Percentiles rank a stretch among this genome's conserved stretches.
Conservation (phyloP, 495 filamentous ascomycete species). For the Aspergillus hancockii region DNA sequence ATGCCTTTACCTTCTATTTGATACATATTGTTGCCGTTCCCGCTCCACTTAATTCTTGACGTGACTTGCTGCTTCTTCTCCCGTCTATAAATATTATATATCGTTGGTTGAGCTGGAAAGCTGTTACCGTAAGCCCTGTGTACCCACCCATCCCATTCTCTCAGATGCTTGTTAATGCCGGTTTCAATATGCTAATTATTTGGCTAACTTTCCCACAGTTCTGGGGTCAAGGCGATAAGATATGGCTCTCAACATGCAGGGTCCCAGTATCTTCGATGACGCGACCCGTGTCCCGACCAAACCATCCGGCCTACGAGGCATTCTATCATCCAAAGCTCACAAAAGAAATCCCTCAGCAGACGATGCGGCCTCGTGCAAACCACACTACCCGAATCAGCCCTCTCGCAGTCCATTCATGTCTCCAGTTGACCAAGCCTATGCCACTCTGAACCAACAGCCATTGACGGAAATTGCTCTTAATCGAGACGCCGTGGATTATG, state of each 20-base stretch:
- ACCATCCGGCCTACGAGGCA: slow-evolving; percentile 46
- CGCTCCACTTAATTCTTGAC: slow-evolving; percentile 24
- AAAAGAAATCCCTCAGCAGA: slow-evolving; percentile 44
- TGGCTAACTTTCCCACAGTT: slow-evolving; percentile 20
- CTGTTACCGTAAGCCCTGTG: slow-evolving; percentile 30
- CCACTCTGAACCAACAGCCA: slow-evolving; percentile 31
- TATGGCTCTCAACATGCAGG: slow-evolving; percentile 39
- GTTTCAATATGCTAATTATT: slow-evolving; percentile 11
- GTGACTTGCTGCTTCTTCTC: slow-evolving; percentile 22
- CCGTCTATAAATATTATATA: slow-evolving; percentile 6
- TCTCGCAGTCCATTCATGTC: slow-evolving; percentile 22
- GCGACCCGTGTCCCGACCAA: slow-evolving; percentile 37
- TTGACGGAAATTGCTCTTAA: slow-evolving; percentile 43
- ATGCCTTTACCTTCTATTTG: slow-evolving; percentile 22
- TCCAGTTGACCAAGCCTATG: slow-evolving; percentile 29
- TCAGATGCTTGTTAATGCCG: neutral
- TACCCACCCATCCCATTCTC: slow-evolving; percentile 20
- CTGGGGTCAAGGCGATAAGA: slow-evolving; percentile 38
- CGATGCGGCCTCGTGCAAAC: slow-evolving; percentile 28
- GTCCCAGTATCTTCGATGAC: slow-evolving; percentile 50
- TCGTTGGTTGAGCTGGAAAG: slow-evolving; percentile 1
- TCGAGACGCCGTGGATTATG: slow-evolving; percentile 33
- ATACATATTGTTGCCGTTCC: slow-evolving; percentile 23
- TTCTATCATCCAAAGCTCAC: slow-evolving; percentile 45
- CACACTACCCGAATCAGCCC: slow-evolving; percentile 20